A percentile compares a stretch with the other conserved stretches of the same genome.
Evolutionary conservation across 371 early-diverging fungal genomes (phyloP).

Genomic region (Mortierella sp.): DNA sequence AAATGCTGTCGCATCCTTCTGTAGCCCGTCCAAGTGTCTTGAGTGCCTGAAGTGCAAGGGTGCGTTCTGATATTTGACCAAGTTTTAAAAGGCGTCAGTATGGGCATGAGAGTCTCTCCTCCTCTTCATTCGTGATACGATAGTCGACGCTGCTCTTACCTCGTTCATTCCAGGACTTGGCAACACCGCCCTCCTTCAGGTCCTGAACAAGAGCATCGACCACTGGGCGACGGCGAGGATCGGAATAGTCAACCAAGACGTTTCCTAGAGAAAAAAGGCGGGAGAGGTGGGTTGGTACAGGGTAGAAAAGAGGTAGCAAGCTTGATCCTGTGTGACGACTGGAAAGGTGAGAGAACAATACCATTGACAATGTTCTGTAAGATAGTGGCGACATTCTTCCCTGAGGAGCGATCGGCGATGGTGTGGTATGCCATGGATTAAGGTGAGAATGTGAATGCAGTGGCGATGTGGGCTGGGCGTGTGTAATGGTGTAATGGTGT

Average conservation of each 20-base stretch:
- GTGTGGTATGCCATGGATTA: slow-evolving; percentile 29
- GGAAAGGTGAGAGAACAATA: not conserved
- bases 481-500: not conserved
- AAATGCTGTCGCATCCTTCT: slow-evolving; percentile 48
- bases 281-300: not conserved
- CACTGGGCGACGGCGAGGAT: slow-evolving; percentile 16
- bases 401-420: slow-evolving; percentile 27
- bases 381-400: slow-evolving; percentile 17
- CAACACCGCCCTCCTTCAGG: slow-evolving; percentile 42
- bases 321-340: not conserved
- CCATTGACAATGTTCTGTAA: slow-evolving; percentile 41
- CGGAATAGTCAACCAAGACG: slow-evolving; percentile 25
- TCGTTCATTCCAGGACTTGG: slow-evolving; percentile 40
- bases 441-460: too few species aligned
- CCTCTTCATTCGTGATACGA: too few species aligned
- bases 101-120: too few species aligned
- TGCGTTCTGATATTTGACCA: slow-evolving; percentile 27
- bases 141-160: slow-evolving; percentile 22
- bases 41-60: slow-evolving; percentile 40
- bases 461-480: slow-evolving; percentile 3
- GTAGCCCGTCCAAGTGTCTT: slow-evolving; percentile 46
- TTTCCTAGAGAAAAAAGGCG: slow-evolving; percentile 17
- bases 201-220: slow-evolving; percentile 45
- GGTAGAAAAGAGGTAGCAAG: not conserved
- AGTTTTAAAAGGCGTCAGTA: too few species aligned